Conservation (phyloP, 1,284 basidiomycete species). For the Ustilago loliicola region DNA sequence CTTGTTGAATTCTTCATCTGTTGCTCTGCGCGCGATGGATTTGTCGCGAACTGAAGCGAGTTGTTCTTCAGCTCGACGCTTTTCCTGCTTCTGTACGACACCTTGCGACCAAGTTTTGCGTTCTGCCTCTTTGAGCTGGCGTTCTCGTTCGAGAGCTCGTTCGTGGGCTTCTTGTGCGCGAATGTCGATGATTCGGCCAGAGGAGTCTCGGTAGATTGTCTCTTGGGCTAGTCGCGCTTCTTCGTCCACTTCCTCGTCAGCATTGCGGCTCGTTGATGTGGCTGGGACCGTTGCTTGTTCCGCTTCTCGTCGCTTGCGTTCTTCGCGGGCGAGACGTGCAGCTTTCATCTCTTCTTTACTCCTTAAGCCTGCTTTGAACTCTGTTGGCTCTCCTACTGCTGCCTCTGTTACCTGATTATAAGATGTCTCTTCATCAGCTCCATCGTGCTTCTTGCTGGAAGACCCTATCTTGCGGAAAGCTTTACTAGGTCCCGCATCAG, state of each 20-base stretch:
- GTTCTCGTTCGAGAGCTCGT: slow-evolving; percentile 71
- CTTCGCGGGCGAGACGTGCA: slow-evolving; percentile 44
- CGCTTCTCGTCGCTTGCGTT: slow-evolving; percentile 12
- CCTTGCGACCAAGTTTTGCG: slow-evolving; percentile 99
- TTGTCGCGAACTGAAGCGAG: slow-evolving; percentile 16
- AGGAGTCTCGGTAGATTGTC: slow-evolving; percentile 92
- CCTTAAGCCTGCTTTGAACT: slow-evolving; percentile 50
- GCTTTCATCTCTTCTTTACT: slow-evolving; percentile 58
- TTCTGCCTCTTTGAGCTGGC: slow-evolving; percentile 76
- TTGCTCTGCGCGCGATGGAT: slow-evolving; percentile 71
- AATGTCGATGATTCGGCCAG: slow-evolving; percentile 88
- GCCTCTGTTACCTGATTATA: neutral
- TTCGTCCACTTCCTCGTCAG: slow-evolving; percentile 60
- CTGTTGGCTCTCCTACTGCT: slow-evolving; percentile 1
- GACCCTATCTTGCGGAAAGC: slow-evolving; percentile 37
- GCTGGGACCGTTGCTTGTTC: neutral
- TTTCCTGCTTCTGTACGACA: slow-evolving; percentile 77
- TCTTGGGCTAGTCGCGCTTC: slow-evolving; percentile 75
- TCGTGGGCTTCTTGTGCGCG: slow-evolving; percentile 86
- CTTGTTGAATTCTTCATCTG: slow-evolving; percentile 87
- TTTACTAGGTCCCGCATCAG: slow-evolving; percentile 5
- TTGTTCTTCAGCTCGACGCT: slow-evolving; percentile 71
- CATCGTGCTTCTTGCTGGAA: neutral
- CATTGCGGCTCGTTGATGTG: neutral
- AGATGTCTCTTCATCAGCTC: neutral